Conservation (phyloP, 768 basidiomycete genomes). For the Mrakia blollopis region DNA sequence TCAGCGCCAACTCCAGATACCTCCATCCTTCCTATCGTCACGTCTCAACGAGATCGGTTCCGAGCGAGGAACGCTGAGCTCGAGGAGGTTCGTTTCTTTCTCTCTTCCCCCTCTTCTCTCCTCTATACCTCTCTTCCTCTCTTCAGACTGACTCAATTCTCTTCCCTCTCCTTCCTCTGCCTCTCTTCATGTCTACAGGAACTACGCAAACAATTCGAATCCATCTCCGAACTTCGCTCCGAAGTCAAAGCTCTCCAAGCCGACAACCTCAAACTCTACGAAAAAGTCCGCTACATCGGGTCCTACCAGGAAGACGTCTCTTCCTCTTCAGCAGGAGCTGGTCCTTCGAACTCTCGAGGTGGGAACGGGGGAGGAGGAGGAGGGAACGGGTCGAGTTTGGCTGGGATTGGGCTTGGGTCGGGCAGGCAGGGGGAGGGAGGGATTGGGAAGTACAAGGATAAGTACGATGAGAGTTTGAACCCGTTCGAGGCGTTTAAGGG, state of each 20-base stretch:
- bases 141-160: not conserved
- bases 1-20: slow-evolving; percentile 61
- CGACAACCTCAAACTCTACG: slow-evolving; percentile 96
- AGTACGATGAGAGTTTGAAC: slow-evolving; percentile 97
- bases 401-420: not conserved
- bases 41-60: slow-evolving; percentile 95
- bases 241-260: slow-evolving; percentile 88
- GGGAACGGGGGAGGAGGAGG: not conserved
- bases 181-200: slow-evolving; percentile 53
- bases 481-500: slow-evolving; percentile 97
- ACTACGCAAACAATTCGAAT: slow-evolving; percentile 88
- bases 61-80: slow-evolving; percentile 92
- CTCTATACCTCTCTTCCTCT: not conserved
- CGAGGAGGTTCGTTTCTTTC: slow-evolving; percentile 64
- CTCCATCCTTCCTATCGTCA: slow-evolving; percentile 96
- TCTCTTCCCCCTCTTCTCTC: not conserved
- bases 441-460: slow-evolving; percentile 78
- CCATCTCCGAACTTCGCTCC: slow-evolving; percentile 84
- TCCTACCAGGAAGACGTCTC: slow-evolving; percentile 64
- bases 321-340: not conserved
- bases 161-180: not conserved
- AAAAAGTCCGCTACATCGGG: slow-evolving; percentile 98
- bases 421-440: slow-evolving; percentile 52
- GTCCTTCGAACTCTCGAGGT: not conserved
- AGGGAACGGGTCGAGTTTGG: slow-evolving; percentile 10